Percentiles rank a stretch among this genome's conserved stretches.
phyloP scores from a whole-genome alignment of 2,329 filamentous ascomycete species.

The Pseudopithomyces chartarum region DNA sequence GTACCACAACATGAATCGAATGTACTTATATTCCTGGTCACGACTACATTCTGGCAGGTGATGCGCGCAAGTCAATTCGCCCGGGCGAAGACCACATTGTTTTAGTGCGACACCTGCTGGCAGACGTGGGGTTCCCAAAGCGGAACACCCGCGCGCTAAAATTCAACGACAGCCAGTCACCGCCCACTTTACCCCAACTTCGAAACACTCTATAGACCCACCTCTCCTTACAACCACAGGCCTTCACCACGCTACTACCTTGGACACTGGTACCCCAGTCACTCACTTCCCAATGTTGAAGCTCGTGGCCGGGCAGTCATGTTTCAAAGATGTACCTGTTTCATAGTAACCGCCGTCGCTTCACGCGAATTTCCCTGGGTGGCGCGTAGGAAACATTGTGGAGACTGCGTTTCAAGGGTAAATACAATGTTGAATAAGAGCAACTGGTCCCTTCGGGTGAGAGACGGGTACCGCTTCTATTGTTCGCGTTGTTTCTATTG shows the following conservation, averaged over 20 bases:
- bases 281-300: neutral
- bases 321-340: neutral
- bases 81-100: neutral
- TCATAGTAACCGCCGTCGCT: constrained; percentile 1
- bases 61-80: neutral
- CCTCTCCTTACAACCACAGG: constrained; percentile 1
- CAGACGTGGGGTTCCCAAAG: constrained; percentile 1
- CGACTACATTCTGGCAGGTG: no score
- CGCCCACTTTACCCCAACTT: neutral
- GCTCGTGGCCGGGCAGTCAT: neutral
- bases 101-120: neutral
- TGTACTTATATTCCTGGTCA: no score
- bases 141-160: constrained; percentile 8
- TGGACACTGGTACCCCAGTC: neutral
- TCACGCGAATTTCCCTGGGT: neutral
- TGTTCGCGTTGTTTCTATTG: neutral
- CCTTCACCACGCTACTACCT: neutral
- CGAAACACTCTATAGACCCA: neutral
- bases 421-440: neutral
- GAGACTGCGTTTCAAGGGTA: neutral
- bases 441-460: neutral
- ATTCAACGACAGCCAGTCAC: neutral
- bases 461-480: neutral
- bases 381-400: neutral
- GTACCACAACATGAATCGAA: no score